A percentile compares a stretch with the other conserved stretches of the same genome.
Conservation (phyloP, 768 basidiomycete genomes). For the Mycena kentingensis region DNA sequence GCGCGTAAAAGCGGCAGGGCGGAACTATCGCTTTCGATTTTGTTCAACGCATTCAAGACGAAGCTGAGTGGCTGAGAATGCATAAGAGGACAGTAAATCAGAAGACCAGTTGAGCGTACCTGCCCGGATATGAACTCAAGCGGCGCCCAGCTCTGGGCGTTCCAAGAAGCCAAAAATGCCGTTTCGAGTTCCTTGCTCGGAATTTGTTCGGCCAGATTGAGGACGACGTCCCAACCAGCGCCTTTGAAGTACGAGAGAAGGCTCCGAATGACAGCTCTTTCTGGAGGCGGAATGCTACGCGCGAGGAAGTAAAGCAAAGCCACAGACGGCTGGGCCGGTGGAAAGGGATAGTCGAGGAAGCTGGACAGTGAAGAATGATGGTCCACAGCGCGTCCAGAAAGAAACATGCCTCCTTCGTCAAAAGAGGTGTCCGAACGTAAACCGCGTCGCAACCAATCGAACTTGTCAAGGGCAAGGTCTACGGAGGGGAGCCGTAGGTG, state of each 20-base stretch:
- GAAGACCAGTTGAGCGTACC: slow-evolving; percentile 39
- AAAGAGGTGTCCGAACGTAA: not conserved
- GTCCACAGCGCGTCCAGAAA: slow-evolving; percentile 47
- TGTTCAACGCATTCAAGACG: slow-evolving; percentile 41
- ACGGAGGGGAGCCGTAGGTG: slow-evolving; percentile 49
- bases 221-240: slow-evolving; percentile 5
- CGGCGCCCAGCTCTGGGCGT: slow-evolving; percentile 35
- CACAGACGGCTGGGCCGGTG: slow-evolving; percentile 30
- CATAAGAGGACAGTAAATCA: slow-evolving; percentile 20
- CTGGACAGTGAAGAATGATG: slow-evolving; percentile 50
- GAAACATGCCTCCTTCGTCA: slow-evolving; percentile 10
- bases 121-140: slow-evolving; percentile 41
- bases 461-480: slow-evolving; percentile 8
- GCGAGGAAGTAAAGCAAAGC: slow-evolving; percentile 40
- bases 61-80: slow-evolving; percentile 52
- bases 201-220: slow-evolving; percentile 23
- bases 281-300: slow-evolving; percentile 35
- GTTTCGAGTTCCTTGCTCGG: slow-evolving; percentile 2
- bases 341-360: slow-evolving; percentile 42
- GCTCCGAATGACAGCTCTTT: slow-evolving; percentile 34
- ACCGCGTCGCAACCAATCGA: slow-evolving; percentile 21
- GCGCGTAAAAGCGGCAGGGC: slow-evolving; percentile 42
- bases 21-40: slow-evolving; percentile 27
- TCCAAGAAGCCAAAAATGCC: slow-evolving; percentile 10
- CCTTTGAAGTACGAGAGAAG: slow-evolving; percentile 23